Conservation (phyloP, 2,329 filamentous ascomycete genomes). For the Colletotrichum tamarilloi region DNA sequence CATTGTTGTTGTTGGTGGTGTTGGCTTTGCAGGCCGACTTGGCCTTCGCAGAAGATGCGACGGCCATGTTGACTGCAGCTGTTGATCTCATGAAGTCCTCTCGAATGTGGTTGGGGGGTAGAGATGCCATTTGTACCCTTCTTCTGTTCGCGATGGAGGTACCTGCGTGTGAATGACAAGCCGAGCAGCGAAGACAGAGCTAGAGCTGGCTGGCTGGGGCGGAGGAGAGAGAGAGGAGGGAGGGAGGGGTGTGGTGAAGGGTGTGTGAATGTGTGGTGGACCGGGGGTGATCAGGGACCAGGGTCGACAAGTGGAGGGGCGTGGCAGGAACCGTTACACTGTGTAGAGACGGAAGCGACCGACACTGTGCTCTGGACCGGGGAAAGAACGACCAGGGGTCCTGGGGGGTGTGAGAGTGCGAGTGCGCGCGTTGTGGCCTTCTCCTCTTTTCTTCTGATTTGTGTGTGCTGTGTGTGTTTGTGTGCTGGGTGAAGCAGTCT, state of each 20-base stretch:
- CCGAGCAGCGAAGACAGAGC: slow-evolving; percentile 38
- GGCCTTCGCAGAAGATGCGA: slow-evolving; percentile 67
- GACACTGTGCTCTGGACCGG: slow-evolving; percentile 32
- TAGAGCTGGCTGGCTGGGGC: slow-evolving; percentile 37
- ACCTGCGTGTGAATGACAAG: slow-evolving; percentile 54
- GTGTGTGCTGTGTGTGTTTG: slow-evolving; percentile 8
- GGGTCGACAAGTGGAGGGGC: slow-evolving; percentile 9
- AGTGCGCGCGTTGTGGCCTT: slow-evolving; percentile 2
- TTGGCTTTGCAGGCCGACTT: slow-evolving; percentile 67
- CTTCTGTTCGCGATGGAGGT: slow-evolving; percentile 46
- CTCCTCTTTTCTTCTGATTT: slow-evolving; percentile 27
- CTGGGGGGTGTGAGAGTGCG: slow-evolving; percentile 5
- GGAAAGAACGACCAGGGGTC: slow-evolving; percentile 16
- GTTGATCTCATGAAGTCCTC: slow-evolving; percentile 57
- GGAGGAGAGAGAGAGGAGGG: slow-evolving; percentile 34
- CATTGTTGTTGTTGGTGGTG: slow-evolving; percentile 55
- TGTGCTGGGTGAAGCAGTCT: not conserved
- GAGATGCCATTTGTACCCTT: slow-evolving; percentile 73
- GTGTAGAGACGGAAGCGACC: not conserved
- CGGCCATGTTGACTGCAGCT: slow-evolving; percentile 68
- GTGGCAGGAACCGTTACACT: slow-evolving; percentile 30
- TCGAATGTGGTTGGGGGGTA: slow-evolving; percentile 67
- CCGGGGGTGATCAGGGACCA: slow-evolving; percentile 22
- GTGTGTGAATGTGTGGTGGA: slow-evolving; percentile 20
- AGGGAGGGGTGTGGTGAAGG: slow-evolving; percentile 35